A percentile compares a stretch with the other conserved stretches of the same genome.
phyloP scores from a whole-genome alignment of 164 flowering plant species.

The Annona cherimola region DNA sequence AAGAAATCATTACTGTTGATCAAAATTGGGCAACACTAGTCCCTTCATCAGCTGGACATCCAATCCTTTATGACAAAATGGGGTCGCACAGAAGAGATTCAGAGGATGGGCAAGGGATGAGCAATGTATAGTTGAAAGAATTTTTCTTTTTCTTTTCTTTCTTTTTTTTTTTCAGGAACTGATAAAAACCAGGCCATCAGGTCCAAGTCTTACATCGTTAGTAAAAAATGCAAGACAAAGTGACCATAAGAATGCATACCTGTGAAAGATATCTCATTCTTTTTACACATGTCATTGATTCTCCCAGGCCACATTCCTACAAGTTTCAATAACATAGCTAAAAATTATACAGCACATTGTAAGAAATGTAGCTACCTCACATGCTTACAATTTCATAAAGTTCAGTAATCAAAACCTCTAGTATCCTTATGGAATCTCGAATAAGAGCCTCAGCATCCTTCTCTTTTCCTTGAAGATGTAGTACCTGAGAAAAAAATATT shows the following conservation, averaged over 20 bases:
- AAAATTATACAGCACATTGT: not conserved
- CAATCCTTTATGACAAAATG: too few species aligned
- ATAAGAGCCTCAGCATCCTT: conserved; percentile 69
- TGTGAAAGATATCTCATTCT: conserved; percentile 72
- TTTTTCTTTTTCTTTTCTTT: too few species aligned
- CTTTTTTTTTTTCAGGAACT: too few species aligned
- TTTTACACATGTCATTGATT: conserved; percentile 51
- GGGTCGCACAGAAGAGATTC: too few species aligned
- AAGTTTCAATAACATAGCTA: conserved; percentile 8
- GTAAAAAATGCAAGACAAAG: not conserved
- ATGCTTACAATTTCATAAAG: not conserved
- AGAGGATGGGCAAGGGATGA: too few species aligned
- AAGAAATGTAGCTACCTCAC: not conserved
- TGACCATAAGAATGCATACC: conserved; percentile 29
- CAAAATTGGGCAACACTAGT: too few species aligned
- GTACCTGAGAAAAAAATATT: conserved; percentile 39
- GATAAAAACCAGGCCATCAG: too few species aligned
- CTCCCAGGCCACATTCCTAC: conserved; percentile 76
- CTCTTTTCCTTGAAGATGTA: conserved; percentile 65
- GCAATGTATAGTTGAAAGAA: too few species aligned
- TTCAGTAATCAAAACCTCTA: conserved; percentile 49
- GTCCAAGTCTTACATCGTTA: too few species aligned
- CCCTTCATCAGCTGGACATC: too few species aligned
- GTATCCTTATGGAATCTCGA: conserved; percentile 64
- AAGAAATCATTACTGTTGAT: too few species aligned